Base-by-base conservation (phyloP, 129 eudicot species). In the Scalesia atractyloides region DNA sequence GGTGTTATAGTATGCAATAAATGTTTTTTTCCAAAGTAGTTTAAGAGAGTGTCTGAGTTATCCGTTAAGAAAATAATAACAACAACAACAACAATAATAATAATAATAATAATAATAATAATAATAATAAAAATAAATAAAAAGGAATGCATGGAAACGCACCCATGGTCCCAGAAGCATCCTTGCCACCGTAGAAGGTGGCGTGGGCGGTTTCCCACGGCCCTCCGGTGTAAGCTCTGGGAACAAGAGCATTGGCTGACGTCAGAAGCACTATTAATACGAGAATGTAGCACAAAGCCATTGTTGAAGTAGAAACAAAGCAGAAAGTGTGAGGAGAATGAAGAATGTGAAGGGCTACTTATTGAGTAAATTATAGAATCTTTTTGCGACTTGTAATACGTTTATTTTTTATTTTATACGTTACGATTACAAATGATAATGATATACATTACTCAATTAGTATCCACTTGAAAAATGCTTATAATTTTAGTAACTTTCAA, bases 81-180 rank as follows among this genome's bases (percentile, higher is more conserved):
- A 30, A 30, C 2, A 26, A 30, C 0, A 30, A 30, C 3, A 30
- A 30, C 0, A 12, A 8, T 11, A 12, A 47, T n/a, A 50, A 15
- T 5, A 50, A 13, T n/a, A n/a, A 2, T 0, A 0, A 30, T 1
- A 30, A 30, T n/a, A 30, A 30, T 26, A 26, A 30, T 1, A 30
- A 30, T 30, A 30, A 30, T 2, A 12, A 8, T 11, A 12, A 47
- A 47, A 50, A 15, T 5, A 50, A 13, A 15, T 3, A 3, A 49
- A 14, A 15, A 15, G 5, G 2, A 50, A 4, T 52, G 22, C 18
- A n/a, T 4, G 17, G 18, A 0, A 22, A 52, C 50, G 8, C 8
- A 84, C 88, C 88, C 88, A 84, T 84, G 57, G 85, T 80, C 57
- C 88, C 88, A 15, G 88, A 80, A 36, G 85, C 88, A 13, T 84